Conservation (phyloP, 306 rosid species). For the Urtica urens region DNA sequence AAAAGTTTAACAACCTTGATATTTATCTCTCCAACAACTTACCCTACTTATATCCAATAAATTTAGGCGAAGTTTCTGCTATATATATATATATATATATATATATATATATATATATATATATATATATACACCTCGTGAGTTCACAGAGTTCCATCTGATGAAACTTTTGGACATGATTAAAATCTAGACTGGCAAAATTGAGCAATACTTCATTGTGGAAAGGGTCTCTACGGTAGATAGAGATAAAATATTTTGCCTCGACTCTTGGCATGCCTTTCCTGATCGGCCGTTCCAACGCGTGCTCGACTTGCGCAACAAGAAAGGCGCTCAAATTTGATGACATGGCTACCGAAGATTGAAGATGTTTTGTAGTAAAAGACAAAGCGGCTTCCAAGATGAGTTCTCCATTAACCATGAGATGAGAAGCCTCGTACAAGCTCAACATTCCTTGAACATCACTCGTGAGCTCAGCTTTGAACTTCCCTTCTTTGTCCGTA, state of each 20-base stretch:
- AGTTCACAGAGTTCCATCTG: slow-evolving; percentile 7
- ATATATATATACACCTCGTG: slow-evolving; percentile 13
- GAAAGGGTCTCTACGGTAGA: slow-evolving; percentile 7
- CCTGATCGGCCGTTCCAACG: slow-evolving; percentile 12
- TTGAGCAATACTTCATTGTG: slow-evolving; percentile 1
- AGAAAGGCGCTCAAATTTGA: slow-evolving; percentile 3
- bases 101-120: too few species aligned
- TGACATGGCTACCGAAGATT: too few species aligned
- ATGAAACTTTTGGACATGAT: slow-evolving; percentile 17
- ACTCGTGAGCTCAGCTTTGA: neutral
- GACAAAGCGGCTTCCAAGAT: slow-evolving; percentile 13
- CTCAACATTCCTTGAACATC: slow-evolving; percentile 7
- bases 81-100: too few species aligned
- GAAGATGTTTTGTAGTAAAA: slow-evolving; percentile 5
- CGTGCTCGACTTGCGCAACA: slow-evolving; percentile 16
- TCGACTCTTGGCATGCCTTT: slow-evolving; percentile 15
- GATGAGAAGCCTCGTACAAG: slow-evolving; percentile 6
- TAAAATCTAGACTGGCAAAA: slow-evolving; percentile 22
- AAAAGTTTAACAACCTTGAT: too few species aligned
- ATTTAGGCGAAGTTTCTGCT: too few species aligned
- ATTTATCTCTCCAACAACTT: too few species aligned
- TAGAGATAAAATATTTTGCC: slow-evolving; percentile 9
- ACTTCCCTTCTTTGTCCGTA: slow-evolving; percentile 17
- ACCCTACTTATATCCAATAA: too few species aligned
- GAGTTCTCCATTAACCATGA: neutral